phyloP scores from a whole-genome alignment of 176 grass and related monocot species.

The Typha latifolia region DNA sequence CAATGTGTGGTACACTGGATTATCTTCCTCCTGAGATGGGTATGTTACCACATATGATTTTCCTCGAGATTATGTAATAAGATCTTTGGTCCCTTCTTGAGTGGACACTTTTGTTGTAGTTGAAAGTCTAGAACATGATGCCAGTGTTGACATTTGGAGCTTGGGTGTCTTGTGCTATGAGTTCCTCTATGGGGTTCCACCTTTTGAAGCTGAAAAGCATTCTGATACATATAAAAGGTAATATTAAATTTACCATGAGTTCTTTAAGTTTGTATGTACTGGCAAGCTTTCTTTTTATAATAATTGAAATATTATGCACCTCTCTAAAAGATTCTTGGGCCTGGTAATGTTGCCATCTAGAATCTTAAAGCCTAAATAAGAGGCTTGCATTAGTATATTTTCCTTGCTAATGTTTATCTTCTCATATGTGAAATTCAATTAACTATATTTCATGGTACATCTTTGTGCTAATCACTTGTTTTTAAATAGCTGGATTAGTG shows the following conservation, averaged over 20 bases:
- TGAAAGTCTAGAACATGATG: constrained; percentile 80
- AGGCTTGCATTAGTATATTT: no score
- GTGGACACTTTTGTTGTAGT: constrained; percentile 31
- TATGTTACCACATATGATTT: constrained; percentile 8
- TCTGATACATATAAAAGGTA: constrained; percentile 91
- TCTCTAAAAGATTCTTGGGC: no score
- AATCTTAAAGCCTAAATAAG: no score
- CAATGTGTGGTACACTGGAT: constrained; percentile 92
- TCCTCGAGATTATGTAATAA: neutral
- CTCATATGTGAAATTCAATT: no score
- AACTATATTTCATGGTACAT: no score
- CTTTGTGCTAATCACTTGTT: no score
- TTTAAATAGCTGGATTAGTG: no score
- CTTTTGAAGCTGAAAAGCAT: constrained; percentile 95
- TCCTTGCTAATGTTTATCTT: no score
- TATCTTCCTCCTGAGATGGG: constrained; percentile 99
- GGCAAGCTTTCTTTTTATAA: no score
- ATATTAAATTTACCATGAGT: neutral
- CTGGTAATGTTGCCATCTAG: no score
- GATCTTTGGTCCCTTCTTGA: constrained; percentile 7
- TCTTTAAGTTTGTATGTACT: neutral
- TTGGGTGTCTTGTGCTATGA: constrained; percentile 86
- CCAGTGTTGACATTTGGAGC: constrained; percentile 86
- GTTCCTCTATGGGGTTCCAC: constrained; percentile 75
- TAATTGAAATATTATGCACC: no score